Percentiles rank a stretch among this genome's conserved stretches.
These are phyloP conservation scores for Pseudotsuga menziesii DNA, from an alignment of 75 land plant species.

Conservation along the genomic window DNA sequence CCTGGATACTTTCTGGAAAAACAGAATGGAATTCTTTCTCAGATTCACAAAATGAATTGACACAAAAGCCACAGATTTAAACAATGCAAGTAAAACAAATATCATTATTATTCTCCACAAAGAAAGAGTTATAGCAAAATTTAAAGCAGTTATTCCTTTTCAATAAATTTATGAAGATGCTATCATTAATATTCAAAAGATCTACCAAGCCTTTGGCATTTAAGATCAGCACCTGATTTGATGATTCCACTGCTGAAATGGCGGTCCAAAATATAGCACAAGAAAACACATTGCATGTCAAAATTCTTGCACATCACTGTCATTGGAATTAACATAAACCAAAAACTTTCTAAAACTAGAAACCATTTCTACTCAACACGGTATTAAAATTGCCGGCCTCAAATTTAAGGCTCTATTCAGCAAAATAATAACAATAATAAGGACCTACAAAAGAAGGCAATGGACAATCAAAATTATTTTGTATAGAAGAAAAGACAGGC, in stretches of 20 bases:
- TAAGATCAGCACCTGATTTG: slow-evolving; percentile 1
- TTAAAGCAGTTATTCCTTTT: too few species aligned
- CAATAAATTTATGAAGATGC: too few species aligned
- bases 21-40: neutral
- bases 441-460: neutral
- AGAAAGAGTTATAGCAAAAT: neutral
- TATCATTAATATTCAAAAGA: too few species aligned
- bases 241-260: neutral
- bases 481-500: neutral
- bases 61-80: neutral
- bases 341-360: neutral
- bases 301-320: neutral
- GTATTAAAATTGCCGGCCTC: neutral
- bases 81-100: neutral
- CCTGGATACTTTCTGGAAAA: slow-evolving; percentile 3
- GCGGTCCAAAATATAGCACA: neutral
- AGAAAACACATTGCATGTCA: neutral
- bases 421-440: neutral
- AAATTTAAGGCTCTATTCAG: neutral
- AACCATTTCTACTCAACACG: neutral
- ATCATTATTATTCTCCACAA: neutral
- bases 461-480: neutral
- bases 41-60: neutral
- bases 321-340: slow-evolving; percentile 1
- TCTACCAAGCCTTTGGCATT: too few species aligned